These are phyloP conservation scores for Dalechampia spathulata DNA, from an alignment of 441 rosid genomes.

Conservation along the genomic window DNA sequence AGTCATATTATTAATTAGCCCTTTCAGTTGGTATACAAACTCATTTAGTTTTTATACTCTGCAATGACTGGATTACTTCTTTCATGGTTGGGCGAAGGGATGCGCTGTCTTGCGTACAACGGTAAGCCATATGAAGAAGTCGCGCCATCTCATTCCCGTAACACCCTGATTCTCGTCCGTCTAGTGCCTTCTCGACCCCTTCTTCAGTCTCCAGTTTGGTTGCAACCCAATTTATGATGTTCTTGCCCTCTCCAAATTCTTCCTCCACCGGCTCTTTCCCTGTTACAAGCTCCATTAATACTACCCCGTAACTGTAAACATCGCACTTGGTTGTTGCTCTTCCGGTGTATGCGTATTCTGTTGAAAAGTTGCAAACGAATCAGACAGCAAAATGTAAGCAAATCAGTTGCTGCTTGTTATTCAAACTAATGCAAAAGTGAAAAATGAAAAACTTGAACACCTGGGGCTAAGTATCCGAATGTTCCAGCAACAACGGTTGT, in stretches of 20 bases:
- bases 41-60: too few relatives aligned
- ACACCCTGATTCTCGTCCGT: constrained; percentile 55
- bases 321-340: constrained; percentile 90
- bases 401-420: too few relatives aligned
- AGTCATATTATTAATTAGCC: too few relatives aligned
- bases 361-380: constrained; percentile 8
- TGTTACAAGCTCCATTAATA: constrained; percentile 81
- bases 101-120: constrained; percentile 65
- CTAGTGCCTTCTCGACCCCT: constrained; percentile 65
- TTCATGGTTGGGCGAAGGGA: constrained; percentile 75
- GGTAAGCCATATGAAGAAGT: constrained; percentile 67
- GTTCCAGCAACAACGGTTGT: too few relatives aligned
- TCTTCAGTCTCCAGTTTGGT: constrained; percentile 66
- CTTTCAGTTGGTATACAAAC: too few relatives aligned
- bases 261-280: constrained; percentile 81
- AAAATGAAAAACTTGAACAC: too few relatives aligned
- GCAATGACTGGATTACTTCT: constrained; percentile 77
- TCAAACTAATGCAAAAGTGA: too few relatives aligned
- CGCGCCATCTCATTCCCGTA: constrained; percentile 63
- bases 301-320: constrained; percentile 90
- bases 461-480: too few relatives aligned
- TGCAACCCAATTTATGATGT: constrained; percentile 71
- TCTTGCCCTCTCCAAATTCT: constrained; percentile 79
- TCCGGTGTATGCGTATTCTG: constrained; percentile 85
- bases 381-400: neutral